Evolutionary conservation across 495 filamentous ascomycete species (phyloP), one percentile per base, ranked within the genome.

Genomic region (Penicillium arizonense): DNA sequence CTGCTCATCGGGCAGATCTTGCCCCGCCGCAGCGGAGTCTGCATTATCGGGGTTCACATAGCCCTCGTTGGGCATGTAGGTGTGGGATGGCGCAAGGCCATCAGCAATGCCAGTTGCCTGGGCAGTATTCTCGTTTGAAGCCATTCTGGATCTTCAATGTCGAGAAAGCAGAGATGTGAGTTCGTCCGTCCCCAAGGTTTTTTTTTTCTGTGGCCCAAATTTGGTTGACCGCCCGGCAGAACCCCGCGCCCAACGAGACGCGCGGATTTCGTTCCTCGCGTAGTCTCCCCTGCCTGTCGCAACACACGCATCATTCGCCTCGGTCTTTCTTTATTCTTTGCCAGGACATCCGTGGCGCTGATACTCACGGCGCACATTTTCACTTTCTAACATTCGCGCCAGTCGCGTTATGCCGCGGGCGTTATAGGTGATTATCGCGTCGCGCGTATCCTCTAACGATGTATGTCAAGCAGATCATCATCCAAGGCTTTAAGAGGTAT

Each of bases 401-500:
- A 59, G 58, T 55, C 65, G 63, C 73, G 74, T 71, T 68, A 73
- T 73, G 72, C 63, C 61, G 46, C 40, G 58, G 64, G 52, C 56
- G 51, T 64, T 57, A 28, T 56, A 59, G 57, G 41, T 68, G 43
- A 55, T 58, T 50, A 55, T 67, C 68, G 55, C 61, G 63, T 71
- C 65, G 57, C 66, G 65, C 65, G 62, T 59, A 48, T 66, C 55
- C 60, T 56, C 52, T 61, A 74, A 83, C 72, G 68, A 96, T 97
- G 91, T 91, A 95, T 76, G 97, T 99, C 82, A 97, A 97, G 72
- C 94, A 99, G 78, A 96, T 99, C 66, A 99, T 97, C 73, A 97
- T 99, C 64, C 94, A 99, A 65, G 94, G 94, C 81, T 99, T 99
- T 77, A 97, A 97, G 77, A 96, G 93, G 93, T 96, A 71, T 50